phyloP scores from a whole-genome alignment of 768 basidiomycete species.

The Russula dissimulans region DNA sequence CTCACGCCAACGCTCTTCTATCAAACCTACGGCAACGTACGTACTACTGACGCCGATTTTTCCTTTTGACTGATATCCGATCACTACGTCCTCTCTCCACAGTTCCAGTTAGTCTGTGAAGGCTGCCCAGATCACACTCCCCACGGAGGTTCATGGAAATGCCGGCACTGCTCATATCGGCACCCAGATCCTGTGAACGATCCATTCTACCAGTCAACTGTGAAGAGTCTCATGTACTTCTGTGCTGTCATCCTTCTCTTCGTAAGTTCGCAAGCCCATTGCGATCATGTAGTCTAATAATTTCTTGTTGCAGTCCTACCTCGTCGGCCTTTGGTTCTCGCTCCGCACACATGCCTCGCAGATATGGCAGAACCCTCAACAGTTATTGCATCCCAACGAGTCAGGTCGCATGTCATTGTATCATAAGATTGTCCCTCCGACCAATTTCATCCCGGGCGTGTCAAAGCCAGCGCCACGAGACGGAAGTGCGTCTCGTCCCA shows the following conservation, averaged over 20 bases:
- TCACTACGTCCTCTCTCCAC: background rate
- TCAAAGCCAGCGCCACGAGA: constrained; percentile 17
- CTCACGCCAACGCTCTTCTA: constrained; percentile 95
- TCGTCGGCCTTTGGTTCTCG: constrained; percentile 97
- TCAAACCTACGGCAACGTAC: constrained; percentile 92
- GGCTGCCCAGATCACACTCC: constrained; percentile 51
- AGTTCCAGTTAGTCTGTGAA: constrained; percentile 85
- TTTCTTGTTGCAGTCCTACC: constrained; percentile 62
- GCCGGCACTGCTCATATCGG: constrained; percentile 88
- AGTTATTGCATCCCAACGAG: constrained; percentile 48
- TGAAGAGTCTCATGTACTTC: constrained; percentile 92
- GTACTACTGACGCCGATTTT: constrained; percentile 26
- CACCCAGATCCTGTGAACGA: constrained; percentile 90
- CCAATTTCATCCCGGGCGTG: constrained; percentile 23
- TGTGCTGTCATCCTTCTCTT: constrained; percentile 86
- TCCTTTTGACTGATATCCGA: background rate
- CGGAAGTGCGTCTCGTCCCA: constrained; percentile 30
- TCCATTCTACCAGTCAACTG: constrained; percentile 93
- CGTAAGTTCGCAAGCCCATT: constrained; percentile 41
- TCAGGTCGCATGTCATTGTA: constrained; percentile 53
- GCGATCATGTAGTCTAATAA: background rate
- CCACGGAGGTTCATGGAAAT: constrained; percentile 56
- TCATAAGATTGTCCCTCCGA: constrained; percentile 43
- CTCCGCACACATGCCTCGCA: constrained; percentile 95
- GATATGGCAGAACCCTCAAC: constrained; percentile 98